A percentile compares a stretch with the other conserved stretches of the same genome.
These are phyloP conservation scores for Oryza officinalis DNA, from an alignment of 176 grass and related monocot genomes.

Conservation along the genomic window DNA sequence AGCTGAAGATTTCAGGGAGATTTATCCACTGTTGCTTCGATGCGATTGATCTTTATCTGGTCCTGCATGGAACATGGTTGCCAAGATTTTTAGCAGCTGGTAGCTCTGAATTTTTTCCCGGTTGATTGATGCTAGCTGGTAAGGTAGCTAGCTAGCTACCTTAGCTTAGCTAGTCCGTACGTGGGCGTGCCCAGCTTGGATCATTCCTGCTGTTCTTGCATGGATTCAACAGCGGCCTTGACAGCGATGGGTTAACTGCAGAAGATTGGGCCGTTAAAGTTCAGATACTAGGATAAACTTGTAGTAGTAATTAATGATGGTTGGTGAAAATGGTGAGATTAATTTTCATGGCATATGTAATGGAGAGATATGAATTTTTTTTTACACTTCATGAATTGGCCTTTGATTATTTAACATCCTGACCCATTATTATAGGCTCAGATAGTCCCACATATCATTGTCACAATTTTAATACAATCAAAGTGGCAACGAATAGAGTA, in stretches of 20 bases:
- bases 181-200: slow-evolving; percentile 15
- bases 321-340: neutral
- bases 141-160: neutral
- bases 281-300: neutral
- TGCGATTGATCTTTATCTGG: neutral
- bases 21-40: slow-evolving; percentile 2
- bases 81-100: neutral
- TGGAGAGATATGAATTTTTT: too few relatives aligned
- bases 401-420: too few relatives aligned
- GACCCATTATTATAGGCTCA: too few relatives aligned
- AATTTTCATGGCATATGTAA: neutral
- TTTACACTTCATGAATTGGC: too few relatives aligned
- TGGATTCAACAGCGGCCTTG: slow-evolving; percentile 17
- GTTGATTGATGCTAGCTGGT: neutral
- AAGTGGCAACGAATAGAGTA: too few relatives aligned
- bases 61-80: neutral
- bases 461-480: too few relatives aligned
- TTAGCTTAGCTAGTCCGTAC: neutral
- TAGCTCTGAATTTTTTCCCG: neutral
- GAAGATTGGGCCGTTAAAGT: neutral
- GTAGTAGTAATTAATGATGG: neutral
- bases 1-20: neutral
- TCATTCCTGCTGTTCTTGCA: slow-evolving; percentile 31
- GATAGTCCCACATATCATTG: too few relatives aligned
- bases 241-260: slow-evolving; percentile 28